phyloP scores from a whole-genome alignment of 805 yeast species.

The Maudiozyma pseudohumilis region DNA sequence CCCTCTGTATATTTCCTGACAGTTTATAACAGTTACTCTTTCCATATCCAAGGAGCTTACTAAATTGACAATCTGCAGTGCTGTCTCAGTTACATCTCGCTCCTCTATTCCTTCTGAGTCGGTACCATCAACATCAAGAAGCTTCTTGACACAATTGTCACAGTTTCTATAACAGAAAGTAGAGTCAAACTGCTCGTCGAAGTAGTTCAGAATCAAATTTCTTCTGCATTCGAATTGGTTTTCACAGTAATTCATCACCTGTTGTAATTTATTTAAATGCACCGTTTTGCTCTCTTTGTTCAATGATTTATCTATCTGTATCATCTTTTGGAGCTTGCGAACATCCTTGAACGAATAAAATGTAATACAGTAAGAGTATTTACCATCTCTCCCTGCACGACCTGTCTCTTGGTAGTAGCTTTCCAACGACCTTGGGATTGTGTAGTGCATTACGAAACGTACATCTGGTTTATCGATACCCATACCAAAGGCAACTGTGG shows the following conservation, averaged over 20 bases:
- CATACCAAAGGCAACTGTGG: conserved; percentile 98
- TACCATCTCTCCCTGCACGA: conserved; percentile 95
- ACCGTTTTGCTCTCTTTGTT: conserved; percentile 57
- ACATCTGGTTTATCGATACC: conserved; percentile 97
- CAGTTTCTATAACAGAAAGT: conserved; percentile 60
- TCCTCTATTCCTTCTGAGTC: conserved; percentile 34
- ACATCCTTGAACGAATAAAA: conserved; percentile 78
- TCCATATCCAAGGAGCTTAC: conserved; percentile 46
- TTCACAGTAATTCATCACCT: conserved; percentile 86
- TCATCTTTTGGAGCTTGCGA: conserved; percentile 61
- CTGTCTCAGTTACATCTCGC: conserved; percentile 59
- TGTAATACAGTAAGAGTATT: conserved; percentile 69
- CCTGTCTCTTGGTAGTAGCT: conserved; percentile 98
- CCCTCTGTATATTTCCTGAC: conserved; percentile 78
- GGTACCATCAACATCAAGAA: conserved; percentile 5
- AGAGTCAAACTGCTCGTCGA: conserved; percentile 72
- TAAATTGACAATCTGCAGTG: conserved; percentile 49
- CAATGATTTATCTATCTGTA: conserved; percentile 63
- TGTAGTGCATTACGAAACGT: conserved; percentile 78
- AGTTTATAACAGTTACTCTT: conserved; percentile 65
- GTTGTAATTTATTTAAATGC: conserved; percentile 65
- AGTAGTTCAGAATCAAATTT: conserved; percentile 78
- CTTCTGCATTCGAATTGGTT: conserved; percentile 86
- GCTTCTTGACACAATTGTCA: conserved; percentile 65
- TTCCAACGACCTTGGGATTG: conserved; percentile 82